Conservation (phyloP, 352 stramenopile genomes). For the Nothophytophthora sp. region DNA sequence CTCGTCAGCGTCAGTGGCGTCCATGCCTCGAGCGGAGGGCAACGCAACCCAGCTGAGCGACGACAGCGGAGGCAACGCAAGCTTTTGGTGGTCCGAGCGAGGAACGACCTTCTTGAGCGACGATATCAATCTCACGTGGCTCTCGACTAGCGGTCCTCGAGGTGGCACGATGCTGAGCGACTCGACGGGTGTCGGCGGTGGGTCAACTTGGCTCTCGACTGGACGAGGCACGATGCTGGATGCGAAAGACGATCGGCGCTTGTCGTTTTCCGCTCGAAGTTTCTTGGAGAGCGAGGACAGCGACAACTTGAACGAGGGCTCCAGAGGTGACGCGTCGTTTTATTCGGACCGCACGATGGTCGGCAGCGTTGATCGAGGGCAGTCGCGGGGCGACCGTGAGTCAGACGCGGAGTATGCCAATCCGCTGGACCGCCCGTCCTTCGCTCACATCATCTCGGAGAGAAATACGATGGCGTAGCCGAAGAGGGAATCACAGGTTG, state of each 20-base stretch:
- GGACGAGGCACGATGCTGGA: slow-evolving; percentile 28
- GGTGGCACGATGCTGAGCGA: slow-evolving; percentile 40
- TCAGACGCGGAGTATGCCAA: slow-evolving; percentile 17
- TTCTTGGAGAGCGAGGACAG: slow-evolving; percentile 30
- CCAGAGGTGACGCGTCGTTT: slow-evolving; percentile 7
- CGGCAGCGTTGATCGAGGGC: slow-evolving; percentile 1
- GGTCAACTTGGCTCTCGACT: slow-evolving; percentile 34
- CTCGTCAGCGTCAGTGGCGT: slow-evolving; percentile 23
- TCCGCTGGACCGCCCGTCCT: slow-evolving; percentile 31
- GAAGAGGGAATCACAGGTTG: too few relatives aligned
- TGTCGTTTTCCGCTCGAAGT: slow-evolving; percentile 33
- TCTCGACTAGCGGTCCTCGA: slow-evolving; percentile 28
- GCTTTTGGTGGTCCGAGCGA: slow-evolving; percentile 51
- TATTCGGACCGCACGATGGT: background rate
- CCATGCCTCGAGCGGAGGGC: slow-evolving; percentile 35
- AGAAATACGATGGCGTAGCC: slow-evolving; percentile 28
- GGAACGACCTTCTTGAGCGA: slow-evolving; percentile 39
- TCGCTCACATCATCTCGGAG: slow-evolving; percentile 30
- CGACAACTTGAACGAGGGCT: slow-evolving; percentile 13
- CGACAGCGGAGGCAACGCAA: slow-evolving; percentile 36
- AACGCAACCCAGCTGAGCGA: slow-evolving; percentile 37
- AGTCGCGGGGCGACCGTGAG: slow-evolving; percentile 2
- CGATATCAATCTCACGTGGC: slow-evolving; percentile 38
- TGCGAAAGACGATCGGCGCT: slow-evolving; percentile 25
- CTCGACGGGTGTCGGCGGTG: slow-evolving; percentile 18